Conservation (phyloP, 1,284 basidiomycete species). For the Trichosporon inkin region DNA sequence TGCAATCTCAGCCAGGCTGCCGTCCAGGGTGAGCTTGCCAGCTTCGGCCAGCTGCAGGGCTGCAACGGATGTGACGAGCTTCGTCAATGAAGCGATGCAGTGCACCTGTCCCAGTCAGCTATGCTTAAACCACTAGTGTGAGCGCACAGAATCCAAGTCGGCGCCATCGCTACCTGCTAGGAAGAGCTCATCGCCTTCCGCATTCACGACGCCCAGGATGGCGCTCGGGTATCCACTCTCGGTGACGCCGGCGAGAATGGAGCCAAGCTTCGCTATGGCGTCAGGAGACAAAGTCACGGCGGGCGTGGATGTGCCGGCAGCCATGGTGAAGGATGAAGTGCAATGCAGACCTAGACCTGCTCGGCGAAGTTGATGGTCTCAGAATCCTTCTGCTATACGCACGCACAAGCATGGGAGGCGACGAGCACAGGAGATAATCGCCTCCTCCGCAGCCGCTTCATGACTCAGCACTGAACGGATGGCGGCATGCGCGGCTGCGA, state of each 20-base stretch:
- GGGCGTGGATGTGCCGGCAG: background rate
- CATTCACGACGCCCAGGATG: background rate
- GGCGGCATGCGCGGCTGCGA: no score
- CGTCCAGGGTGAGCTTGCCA: slow-evolving; percentile 29
- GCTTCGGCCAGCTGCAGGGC: slow-evolving; percentile 35
- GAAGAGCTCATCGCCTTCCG: background rate
- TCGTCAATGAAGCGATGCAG: slow-evolving; percentile 25
- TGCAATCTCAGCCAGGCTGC: slow-evolving; percentile 20
- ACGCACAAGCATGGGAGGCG: no score
- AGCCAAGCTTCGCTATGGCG: background rate
- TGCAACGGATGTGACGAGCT: slow-evolving; percentile 10
- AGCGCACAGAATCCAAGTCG: background rate
- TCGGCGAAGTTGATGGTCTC: no score
- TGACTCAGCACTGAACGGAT: no score
- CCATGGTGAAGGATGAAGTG: background rate
- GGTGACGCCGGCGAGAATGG: background rate
- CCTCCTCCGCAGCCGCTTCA: no score
- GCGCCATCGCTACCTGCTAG: background rate
- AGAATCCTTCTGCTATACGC: background rate
- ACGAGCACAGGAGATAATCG: no score
- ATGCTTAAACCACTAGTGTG: no score
- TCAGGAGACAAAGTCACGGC: background rate
- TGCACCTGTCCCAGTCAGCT: slow-evolving; percentile 19
- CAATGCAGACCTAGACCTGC: no score
- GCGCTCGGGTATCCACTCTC: background rate